Evolutionary conservation across 2,329 filamentous ascomycete species (phyloP), one percentile per base, ranked within the genome.

Genomic region (Curvularia spicifera): DNA sequence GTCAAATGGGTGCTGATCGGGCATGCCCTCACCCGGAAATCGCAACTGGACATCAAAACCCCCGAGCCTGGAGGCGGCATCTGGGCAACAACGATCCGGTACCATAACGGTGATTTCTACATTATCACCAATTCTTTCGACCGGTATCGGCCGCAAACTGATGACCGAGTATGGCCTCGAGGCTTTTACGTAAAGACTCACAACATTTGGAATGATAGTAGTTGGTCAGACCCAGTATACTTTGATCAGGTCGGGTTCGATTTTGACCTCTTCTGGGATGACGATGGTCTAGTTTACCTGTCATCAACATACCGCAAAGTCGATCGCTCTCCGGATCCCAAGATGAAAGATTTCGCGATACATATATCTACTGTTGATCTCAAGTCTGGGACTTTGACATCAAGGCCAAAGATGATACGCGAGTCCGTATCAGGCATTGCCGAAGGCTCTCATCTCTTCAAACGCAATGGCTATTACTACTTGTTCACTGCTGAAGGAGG

Each of bases 271-370:
- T 84, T 86, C 64, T 87, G 84, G 82, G 82, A 86, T 42, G 78
- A 80, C 0, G 80, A 86, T 50, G 84, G 83, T 0, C 81, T 78
- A 51, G 75, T 80, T 0, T 87, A 86, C 53, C 51, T 68, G 4
- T 64, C 60, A 4, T 67, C 71, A 0, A 68, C 63, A 0, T 59
- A 64, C 15, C 43, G 61, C 0, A 65, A 62, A 18, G 50, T 54
- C 1, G 60, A 69, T n/a, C 59, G 68, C 5, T 57, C 55, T 15
- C 53, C 62, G n/a, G 45, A 56, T 9, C 65, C 62, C 9, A 63
- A 48, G 40, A 18, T 70, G 31, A 69, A 67, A 43, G 68, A 66
- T 53, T 72, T 65, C 59, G 74, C 71, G 0, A 72, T 77, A 10
- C 64, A 72, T 13, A 61, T 73, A n/a, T 63, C 65, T 6, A 62